These are phyloP conservation scores for Colletotrichum eleusines DNA, from an alignment of 2,329 filamentous ascomycete genomes.

Conservation along the genomic window DNA sequence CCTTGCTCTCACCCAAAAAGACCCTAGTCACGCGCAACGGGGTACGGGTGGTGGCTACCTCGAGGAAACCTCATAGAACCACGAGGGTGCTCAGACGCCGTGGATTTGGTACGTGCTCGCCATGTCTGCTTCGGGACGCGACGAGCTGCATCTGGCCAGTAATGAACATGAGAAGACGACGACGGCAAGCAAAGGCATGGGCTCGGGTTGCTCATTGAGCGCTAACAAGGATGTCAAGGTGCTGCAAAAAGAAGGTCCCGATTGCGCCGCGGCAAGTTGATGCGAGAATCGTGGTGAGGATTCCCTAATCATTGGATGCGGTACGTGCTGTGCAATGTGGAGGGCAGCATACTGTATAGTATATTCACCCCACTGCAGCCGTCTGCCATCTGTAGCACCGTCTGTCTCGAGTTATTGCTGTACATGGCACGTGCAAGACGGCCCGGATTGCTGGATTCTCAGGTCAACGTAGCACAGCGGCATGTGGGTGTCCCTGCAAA, in stretches of 20 bases:
- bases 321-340: constrained; percentile 37
- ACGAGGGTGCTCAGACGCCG: constrained; percentile 28
- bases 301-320: constrained; percentile 33
- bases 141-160: neutral
- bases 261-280: neutral
- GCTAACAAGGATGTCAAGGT: neutral
- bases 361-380: constrained; percentile 19
- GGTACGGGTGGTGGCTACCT: constrained; percentile 17
- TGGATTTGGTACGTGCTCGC: constrained; percentile 1
- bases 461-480: constrained; percentile 21
- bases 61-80: constrained; percentile 24
- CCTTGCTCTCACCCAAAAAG: constrained; percentile 15
- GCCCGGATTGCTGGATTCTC: constrained; percentile 29
- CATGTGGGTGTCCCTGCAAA: constrained; percentile 4
- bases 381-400: constrained; percentile 24
- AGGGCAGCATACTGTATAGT: constrained; percentile 20
- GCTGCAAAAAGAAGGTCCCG: constrained; percentile 17
- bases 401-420: constrained; percentile 23
- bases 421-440: constrained; percentile 28
- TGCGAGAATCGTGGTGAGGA: neutral
- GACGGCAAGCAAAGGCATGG: neutral
- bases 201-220: neutral
- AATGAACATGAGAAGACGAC: neutral
- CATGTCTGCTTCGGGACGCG: neutral
- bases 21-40: constrained; percentile 26